phyloP scores from a whole-genome alignment of 306 rosid genomes.

The Astragalus membranaceus region DNA sequence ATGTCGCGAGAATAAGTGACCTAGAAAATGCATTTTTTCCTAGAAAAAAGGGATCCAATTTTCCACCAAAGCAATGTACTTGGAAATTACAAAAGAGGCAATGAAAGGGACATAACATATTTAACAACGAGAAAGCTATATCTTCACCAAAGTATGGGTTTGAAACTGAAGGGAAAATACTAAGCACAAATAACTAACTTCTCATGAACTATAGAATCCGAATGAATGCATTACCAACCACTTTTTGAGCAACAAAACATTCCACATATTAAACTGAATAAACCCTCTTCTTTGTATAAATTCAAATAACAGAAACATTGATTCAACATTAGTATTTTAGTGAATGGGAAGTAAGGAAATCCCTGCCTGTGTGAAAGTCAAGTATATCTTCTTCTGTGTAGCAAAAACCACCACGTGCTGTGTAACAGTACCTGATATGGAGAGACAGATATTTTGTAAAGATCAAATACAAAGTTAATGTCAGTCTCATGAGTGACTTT shows the following conservation, averaged over 20 bases:
- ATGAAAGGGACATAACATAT: background rate
- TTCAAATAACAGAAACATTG: background rate
- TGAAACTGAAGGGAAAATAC: background rate
- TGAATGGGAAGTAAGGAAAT: constrained; percentile 2
- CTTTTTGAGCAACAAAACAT: constrained; percentile 10
- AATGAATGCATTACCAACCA: background rate
- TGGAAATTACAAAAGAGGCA: background rate
- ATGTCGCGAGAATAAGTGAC: background rate
- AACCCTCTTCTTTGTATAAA: background rate
- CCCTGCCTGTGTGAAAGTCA: constrained; percentile 71
- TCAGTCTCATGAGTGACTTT: background rate
- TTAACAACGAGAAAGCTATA: background rate
- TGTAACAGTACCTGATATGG: constrained; percentile 65
- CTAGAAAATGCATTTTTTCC: background rate
- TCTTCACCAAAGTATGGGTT: constrained; percentile 3
- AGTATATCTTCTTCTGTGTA: constrained; percentile 81
- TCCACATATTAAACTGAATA: background rate
- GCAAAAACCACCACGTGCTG: constrained; percentile 93
- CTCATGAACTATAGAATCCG: background rate
- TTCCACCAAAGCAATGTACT: background rate
- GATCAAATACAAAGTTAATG: background rate
- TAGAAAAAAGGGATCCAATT: background rate
- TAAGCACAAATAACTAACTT: background rate
- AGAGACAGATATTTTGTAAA: constrained; percentile 15
- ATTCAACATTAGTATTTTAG: background rate